A percentile compares a stretch with the other conserved stretches of the same genome.
Conservation (phyloP, 2,329 filamentous ascomycete species). For the Ophiocordyceps camponoti-floridani region DNA sequence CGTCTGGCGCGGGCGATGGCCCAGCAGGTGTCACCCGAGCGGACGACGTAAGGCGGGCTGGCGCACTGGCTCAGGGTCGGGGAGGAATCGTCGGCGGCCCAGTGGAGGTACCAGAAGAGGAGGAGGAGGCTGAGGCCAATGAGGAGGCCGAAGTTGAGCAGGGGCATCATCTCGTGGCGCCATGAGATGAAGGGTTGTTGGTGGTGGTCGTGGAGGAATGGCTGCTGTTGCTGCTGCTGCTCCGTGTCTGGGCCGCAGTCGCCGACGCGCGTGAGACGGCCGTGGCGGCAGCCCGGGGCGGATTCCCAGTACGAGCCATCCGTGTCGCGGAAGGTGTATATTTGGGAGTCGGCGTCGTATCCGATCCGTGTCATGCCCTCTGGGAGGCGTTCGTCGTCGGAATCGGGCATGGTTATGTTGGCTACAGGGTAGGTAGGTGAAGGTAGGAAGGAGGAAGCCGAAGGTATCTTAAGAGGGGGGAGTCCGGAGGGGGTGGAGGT, state of each 20-base stretch:
- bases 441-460: constrained; percentile 4
- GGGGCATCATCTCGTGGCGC: constrained; percentile 32
- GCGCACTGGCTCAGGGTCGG: constrained; percentile 10
- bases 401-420: constrained; percentile 13
- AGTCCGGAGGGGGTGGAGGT: constrained; percentile 4
- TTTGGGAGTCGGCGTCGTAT: constrained; percentile 36
- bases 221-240: constrained; percentile 4
- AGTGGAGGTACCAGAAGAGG: constrained; percentile 28
- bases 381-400: constrained; percentile 33
- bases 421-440: constrained; percentile 2
- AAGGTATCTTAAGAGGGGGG: too few relatives aligned
- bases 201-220: background rate
- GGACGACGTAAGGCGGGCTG: constrained; percentile 20
- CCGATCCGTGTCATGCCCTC: constrained; percentile 34
- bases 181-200: constrained; percentile 20
- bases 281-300: constrained; percentile 29
- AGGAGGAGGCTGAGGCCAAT: constrained; percentile 30
- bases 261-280: constrained; percentile 23
- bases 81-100: constrained; percentile 8
- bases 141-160: constrained; percentile 40
- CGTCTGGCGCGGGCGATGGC: constrained; percentile 24
- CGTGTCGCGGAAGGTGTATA: constrained; percentile 32
- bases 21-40: constrained; percentile 34
- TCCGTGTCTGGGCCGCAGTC: constrained; percentile 8
- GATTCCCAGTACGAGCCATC: constrained; percentile 32